Evolutionary conservation across 345 rosid species (phyloP).

Genomic region (Lumnitzera racemosa): DNA sequence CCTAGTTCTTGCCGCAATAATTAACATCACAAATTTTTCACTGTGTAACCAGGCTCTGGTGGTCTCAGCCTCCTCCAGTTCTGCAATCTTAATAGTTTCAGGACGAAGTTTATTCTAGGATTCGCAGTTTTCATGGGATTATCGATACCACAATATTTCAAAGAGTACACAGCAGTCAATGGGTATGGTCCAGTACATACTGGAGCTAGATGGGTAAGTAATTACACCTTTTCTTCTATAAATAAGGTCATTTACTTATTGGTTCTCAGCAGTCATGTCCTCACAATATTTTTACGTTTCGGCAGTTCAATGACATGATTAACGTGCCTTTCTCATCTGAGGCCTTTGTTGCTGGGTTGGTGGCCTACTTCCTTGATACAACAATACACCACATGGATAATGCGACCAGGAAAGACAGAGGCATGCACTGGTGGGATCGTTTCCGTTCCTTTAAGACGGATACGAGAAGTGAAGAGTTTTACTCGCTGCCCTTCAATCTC

Average conservation of each 20-base stretch:
- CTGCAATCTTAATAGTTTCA: constrained; percentile 85
- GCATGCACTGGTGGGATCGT: constrained; percentile 87
- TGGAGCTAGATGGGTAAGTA: constrained; percentile 60
- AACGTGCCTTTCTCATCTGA: constrained; percentile 90
- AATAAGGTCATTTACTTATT: not conserved
- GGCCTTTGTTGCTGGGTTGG: constrained; percentile 71
- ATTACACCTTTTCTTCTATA: not conserved
- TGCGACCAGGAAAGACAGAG: constrained; percentile 62
- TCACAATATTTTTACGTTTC: constrained; percentile 4
- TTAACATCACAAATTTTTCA: not conserved
- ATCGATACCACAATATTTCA: constrained; percentile 83
- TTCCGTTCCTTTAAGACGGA: constrained; percentile 80
- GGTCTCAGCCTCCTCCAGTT: constrained; percentile 79
- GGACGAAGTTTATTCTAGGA: constrained; percentile 65
- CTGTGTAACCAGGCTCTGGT: constrained; percentile 44
- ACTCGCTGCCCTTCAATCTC: constrained; percentile 82
- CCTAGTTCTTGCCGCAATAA: not conserved
- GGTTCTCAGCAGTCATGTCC: not conserved
- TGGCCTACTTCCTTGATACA: constrained; percentile 63
- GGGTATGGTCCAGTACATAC: constrained; percentile 55
- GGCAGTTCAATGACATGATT: constrained; percentile 95
- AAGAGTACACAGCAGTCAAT: constrained; percentile 48
- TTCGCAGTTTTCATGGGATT: constrained; percentile 84
- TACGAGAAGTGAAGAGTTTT: constrained; percentile 93
- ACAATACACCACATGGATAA: constrained; percentile 55